Conservation (phyloP, 2,329 filamentous ascomycete genomes). For the Colletotrichum graminicola region DNA sequence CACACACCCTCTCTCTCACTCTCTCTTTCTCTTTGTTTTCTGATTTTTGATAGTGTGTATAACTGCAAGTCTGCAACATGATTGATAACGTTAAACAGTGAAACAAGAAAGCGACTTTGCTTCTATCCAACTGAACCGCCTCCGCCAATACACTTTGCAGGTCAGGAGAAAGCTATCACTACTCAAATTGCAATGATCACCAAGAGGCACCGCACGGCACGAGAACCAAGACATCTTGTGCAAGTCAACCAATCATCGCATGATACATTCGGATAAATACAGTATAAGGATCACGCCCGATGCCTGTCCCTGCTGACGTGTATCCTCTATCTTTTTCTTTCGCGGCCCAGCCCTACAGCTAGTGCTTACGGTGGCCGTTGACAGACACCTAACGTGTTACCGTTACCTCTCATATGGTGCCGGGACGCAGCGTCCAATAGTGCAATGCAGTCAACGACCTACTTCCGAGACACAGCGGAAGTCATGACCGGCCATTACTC, state of each 20-base stretch:
- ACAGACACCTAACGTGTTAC: background rate
- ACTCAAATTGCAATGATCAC: background rate
- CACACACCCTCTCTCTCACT: no score
- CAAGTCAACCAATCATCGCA: background rate
- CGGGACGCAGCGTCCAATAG: constrained; percentile 5
- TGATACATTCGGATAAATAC: no score
- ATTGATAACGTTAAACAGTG: no score
- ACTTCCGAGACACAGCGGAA: no score
- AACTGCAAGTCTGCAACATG: no score
- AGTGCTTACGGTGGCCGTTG: constrained; percentile 11
- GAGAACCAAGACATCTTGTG: background rate
- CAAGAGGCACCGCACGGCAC: background rate
- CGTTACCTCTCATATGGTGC: no score
- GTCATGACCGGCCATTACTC: background rate
- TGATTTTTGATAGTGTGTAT: background rate
- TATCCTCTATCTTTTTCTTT: background rate
- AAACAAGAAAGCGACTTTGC: no score
- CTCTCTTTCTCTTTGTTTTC: background rate
- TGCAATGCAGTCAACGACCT: background rate
- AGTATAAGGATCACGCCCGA: no score
- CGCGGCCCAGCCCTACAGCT: background rate
- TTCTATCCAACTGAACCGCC: background rate
- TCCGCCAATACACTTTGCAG: background rate
- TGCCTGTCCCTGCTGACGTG: constrained; percentile 7
- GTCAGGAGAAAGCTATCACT: background rate